These are phyloP conservation scores for Hemileccinum rubropunctum DNA, from an alignment of 768 basidiomycete species.

Conservation along the genomic window DNA sequence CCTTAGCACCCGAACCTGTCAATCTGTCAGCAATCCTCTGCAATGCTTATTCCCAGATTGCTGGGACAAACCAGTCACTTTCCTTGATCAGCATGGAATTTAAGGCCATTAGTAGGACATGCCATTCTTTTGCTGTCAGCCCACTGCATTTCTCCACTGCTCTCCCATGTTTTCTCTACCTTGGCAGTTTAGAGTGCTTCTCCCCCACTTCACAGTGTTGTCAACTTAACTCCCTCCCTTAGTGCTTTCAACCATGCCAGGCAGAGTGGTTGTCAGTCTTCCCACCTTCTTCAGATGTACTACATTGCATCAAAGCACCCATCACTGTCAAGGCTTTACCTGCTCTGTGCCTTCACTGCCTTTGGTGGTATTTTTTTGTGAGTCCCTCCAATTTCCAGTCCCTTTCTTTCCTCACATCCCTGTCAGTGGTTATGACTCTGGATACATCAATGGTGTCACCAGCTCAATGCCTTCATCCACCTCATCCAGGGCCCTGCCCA, in stretches of 20 bases:
- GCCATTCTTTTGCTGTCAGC: neutral
- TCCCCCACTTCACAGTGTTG: neutral
- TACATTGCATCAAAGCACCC: slow-evolving; percentile 17
- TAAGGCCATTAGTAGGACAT: slow-evolving; percentile 64
- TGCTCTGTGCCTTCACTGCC: slow-evolving; percentile 34
- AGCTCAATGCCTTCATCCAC: slow-evolving; percentile 33
- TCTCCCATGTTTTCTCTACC: neutral
- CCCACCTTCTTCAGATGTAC: neutral
- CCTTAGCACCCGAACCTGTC: slow-evolving; percentile 72
- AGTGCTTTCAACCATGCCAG: slow-evolving; percentile 16
- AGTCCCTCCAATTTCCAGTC: slow-evolving; percentile 16
- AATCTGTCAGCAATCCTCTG: slow-evolving; percentile 80
- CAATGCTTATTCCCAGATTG: slow-evolving; percentile 90
- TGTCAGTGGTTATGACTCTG: slow-evolving; percentile 71
- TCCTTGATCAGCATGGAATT: slow-evolving; percentile 91
- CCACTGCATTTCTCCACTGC: neutral
- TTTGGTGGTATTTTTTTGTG: slow-evolving; percentile 35
- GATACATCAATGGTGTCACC: slow-evolving; percentile 72
- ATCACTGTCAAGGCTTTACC: slow-evolving; percentile 25
- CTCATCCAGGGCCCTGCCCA: slow-evolving; percentile 12
- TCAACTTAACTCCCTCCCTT: neutral
- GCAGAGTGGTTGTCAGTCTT: neutral
- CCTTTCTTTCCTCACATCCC: neutral
- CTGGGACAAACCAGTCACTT: slow-evolving; percentile 86
- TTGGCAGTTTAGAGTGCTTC: slow-evolving; percentile 4